A percentile compares a stretch with the other conserved stretches of the same genome.
phyloP scores from a whole-genome alignment of 345 rosid species.

The Acer yangbiense region DNA sequence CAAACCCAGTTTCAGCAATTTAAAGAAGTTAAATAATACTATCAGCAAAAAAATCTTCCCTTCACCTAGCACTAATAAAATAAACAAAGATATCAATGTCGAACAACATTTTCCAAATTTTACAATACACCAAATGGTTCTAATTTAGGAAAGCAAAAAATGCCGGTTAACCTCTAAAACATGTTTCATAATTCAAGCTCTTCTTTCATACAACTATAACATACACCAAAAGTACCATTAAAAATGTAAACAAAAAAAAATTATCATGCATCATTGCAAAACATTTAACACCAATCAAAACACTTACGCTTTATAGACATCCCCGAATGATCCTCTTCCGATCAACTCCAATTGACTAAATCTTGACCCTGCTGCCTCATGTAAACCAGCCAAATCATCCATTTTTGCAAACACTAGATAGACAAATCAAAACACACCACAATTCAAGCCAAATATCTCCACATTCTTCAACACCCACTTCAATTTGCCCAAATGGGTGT shows the following conservation, averaged over 20 bases:
- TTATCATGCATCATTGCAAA: background rate
- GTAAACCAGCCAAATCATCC: constrained; percentile 81
- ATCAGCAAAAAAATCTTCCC: background rate
- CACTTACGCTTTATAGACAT: constrained; percentile 97
- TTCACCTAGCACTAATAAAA: background rate
- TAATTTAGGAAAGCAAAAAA: background rate
- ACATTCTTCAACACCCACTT: constrained; percentile 26
- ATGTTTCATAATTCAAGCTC: background rate
- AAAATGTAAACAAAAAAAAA: constrained; percentile 12
- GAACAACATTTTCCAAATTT: constrained; percentile 1
- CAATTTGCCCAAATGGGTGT: constrained; percentile 27
- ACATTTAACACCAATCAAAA: constrained; percentile 14
- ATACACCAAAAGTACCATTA: constrained; percentile 9
- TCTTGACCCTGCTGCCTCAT: constrained; percentile 79
- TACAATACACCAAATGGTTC: background rate
- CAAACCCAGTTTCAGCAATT: background rate
- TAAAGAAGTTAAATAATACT: background rate
- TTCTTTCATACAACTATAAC: constrained; percentile 3
- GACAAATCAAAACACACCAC: constrained; percentile 12
- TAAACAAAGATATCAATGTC: background rate
- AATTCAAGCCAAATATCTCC: constrained; percentile 13
- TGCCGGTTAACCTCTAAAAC: background rate
- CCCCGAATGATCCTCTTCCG: constrained; percentile 98
- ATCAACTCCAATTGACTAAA: constrained; percentile 86
- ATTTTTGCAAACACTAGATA: constrained; percentile 36